Evolutionary conservation across 2,329 filamentous ascomycete genomes (phyloP).

Genomic region (Fusarium napiforme): DNA sequence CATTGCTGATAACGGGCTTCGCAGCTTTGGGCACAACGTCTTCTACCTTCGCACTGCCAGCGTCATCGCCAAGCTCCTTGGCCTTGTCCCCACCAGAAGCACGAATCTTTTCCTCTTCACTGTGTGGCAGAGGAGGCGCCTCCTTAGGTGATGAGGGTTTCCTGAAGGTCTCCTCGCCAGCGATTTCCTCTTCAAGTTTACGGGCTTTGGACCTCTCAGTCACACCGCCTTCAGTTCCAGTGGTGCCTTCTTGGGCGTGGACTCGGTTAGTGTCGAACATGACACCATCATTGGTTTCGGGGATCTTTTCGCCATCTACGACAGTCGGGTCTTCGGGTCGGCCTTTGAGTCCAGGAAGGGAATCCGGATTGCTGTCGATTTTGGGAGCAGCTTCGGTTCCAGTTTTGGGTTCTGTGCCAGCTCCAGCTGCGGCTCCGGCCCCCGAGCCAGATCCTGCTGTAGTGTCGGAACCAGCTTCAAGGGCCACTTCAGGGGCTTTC

Average conservation of each 20-base stretch:
- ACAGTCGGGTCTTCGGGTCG: conserved; percentile 63
- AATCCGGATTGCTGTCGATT: conserved; percentile 49
- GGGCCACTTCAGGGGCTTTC: conserved; percentile 38
- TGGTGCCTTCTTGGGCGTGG: conserved; percentile 84
- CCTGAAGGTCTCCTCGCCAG: conserved; percentile 74
- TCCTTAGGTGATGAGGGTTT: conserved; percentile 87
- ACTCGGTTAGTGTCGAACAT: conserved; percentile 89
- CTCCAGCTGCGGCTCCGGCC: background rate
- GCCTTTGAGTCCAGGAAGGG: conserved; percentile 60
- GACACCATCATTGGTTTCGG: conserved; percentile 78
- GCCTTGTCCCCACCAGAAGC: conserved; percentile 49
- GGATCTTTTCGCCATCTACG: conserved; percentile 70
- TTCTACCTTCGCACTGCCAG: conserved; percentile 8
- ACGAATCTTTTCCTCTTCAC: conserved; percentile 77
- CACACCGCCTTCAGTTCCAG: conserved; percentile 89
- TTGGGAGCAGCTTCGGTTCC: conserved; percentile 15
- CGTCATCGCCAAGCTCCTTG: conserved; percentile 5
- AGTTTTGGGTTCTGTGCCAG: conserved; percentile 1
- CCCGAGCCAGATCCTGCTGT: conserved; percentile 11
- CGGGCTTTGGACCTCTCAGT: conserved; percentile 85
- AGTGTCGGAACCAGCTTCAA: conserved; percentile 12
- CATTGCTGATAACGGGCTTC: conserved; percentile 54
- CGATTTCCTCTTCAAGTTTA: conserved; percentile 73
- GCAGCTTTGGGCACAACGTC: conserved; percentile 25
- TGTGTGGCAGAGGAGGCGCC: conserved; percentile 81